Evolutionary conservation across 768 basidiomycete species (phyloP).

Genomic region (Rubroboletus pulcherrimus): DNA sequence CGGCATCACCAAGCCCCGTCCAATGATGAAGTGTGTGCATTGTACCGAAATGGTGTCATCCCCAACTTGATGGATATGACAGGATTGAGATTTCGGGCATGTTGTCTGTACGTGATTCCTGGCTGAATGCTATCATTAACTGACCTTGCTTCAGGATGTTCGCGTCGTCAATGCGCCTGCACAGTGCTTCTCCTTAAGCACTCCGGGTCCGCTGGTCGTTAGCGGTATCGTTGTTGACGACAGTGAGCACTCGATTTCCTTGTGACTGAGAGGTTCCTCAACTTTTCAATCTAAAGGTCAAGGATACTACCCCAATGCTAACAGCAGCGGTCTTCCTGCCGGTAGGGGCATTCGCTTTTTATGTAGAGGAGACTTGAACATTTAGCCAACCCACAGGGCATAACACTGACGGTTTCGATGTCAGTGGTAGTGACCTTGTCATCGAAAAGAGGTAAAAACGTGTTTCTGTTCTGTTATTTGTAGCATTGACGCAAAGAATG

Average conservation of each 20-base stretch:
- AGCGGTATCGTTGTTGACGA: conserved; percentile 52
- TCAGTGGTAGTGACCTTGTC: conserved; percentile 33
- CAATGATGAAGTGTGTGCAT: conserved; percentile 37
- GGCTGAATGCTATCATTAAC: not conserved
- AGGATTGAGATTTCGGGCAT: conserved; percentile 41
- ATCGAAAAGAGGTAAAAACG: conserved; percentile 24
- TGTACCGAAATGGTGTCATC: not conserved
- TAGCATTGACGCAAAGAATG: not conserved
- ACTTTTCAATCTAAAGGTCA: conserved; percentile 36
- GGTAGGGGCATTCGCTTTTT: conserved; percentile 24
- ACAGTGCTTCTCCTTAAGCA: conserved; percentile 31
- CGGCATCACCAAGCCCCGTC: conserved; percentile 25
- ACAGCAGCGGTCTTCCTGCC: conserved; percentile 46
- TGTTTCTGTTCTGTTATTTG: not conserved
- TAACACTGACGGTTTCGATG: conserved; percentile 51
- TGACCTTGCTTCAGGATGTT: conserved; percentile 24
- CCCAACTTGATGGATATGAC: not conserved
- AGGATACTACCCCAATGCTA: conserved; percentile 48
- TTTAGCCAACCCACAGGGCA: conserved; percentile 23
- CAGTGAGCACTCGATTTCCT: conserved; percentile 34
- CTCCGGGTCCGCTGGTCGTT: conserved; percentile 37
- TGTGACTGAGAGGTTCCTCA: not conserved
- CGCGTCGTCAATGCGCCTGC: conserved; percentile 38
- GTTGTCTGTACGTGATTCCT: conserved; percentile 27
- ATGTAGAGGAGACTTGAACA: not conserved